Evolutionary conservation across 176 grass and related monocot species (phyloP).

Genomic region (Secale cereale): DNA sequence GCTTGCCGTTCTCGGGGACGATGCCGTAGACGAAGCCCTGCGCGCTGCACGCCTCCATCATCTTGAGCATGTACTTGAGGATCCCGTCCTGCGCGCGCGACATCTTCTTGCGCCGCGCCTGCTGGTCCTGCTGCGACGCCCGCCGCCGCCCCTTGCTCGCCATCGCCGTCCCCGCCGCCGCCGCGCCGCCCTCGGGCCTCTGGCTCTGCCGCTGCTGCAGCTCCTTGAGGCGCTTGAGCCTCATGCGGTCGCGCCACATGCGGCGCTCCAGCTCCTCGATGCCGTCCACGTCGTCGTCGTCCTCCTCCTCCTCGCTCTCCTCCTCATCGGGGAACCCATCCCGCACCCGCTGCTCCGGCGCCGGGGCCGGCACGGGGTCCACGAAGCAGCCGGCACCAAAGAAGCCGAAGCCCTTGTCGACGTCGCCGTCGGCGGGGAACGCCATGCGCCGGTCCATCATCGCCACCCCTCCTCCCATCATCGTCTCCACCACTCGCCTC

Average conservation of each 20-base stretch:
- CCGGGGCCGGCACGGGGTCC: conserved; percentile 31
- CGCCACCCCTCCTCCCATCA: conserved; percentile 18
- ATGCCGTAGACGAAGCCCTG: conserved; percentile 98
- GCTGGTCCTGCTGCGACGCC: conserved; percentile 52
- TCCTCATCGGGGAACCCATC: conserved; percentile 34
- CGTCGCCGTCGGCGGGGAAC: not conserved
- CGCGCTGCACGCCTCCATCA: conserved; percentile 95
- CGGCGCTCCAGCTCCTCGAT: conserved; percentile 87
- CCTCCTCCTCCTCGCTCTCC: conserved; percentile 45
- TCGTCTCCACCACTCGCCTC: not conserved
- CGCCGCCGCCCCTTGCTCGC: conserved; percentile 16
- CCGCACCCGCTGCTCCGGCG: conserved; percentile 10
- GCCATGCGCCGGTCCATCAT: conserved; percentile 18
- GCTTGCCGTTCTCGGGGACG: conserved; percentile 87
- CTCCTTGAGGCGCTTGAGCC: conserved; percentile 76
- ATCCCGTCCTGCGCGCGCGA: conserved; percentile 89
- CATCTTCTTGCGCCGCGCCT: conserved; percentile 95
- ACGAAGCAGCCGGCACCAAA: conserved; percentile 36
- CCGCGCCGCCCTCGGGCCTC: conserved; percentile 1
- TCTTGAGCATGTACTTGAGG: conserved; percentile 96
- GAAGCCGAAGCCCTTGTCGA: conserved; percentile 10
- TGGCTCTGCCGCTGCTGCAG: conserved; percentile 32
- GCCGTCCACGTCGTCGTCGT: conserved; percentile 54
- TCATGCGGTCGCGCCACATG: conserved; percentile 79
- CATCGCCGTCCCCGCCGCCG: not conserved